phyloP scores from a whole-genome alignment of 345 rosid genomes.

The Pugionium dolabratum region DNA sequence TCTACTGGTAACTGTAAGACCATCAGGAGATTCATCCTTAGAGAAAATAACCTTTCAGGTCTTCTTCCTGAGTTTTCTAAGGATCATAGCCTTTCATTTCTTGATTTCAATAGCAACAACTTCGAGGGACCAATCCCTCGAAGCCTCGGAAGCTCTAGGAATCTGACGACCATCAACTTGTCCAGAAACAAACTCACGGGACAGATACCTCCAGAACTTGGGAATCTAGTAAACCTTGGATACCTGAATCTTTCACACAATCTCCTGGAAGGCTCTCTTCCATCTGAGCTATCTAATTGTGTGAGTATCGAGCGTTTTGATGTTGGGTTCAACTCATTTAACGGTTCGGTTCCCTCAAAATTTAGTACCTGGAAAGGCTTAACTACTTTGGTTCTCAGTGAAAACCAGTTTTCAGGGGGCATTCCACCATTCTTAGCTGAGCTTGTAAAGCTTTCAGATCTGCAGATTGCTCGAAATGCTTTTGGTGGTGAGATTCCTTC shows the following conservation, averaged over 20 bases:
- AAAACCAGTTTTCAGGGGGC: conserved; percentile 63
- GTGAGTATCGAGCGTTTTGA: conserved; percentile 48
- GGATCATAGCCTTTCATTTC: conserved; percentile 44
- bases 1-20: conserved; percentile 56
- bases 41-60: conserved; percentile 55
- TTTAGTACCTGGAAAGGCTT: conserved; percentile 55
- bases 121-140: conserved; percentile 61
- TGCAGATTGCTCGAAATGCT: conserved; percentile 61
- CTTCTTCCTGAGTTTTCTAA: conserved; percentile 59
- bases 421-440: conserved; percentile 61
- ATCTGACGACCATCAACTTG: conserved; percentile 52
- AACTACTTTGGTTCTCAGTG: conserved; percentile 54
- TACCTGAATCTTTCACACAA: conserved; percentile 60
- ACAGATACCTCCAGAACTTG: conserved; percentile 55
- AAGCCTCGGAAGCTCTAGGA: conserved; percentile 54
- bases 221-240: conserved; percentile 50
- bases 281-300: conserved; percentile 60
- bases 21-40: conserved; percentile 65
- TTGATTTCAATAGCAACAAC: conserved; percentile 61
- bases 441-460: conserved; percentile 49
- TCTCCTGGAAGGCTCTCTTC: conserved; percentile 59
- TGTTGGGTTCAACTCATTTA: conserved; percentile 63
- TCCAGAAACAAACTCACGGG: conserved; percentile 67
- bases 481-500: conserved; percentile 72
- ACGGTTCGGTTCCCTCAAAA: conserved; percentile 54